Evolutionary conservation across 257 asterid species (phyloP), one percentile per base, ranked within the genome.

Genomic region (Penstemon barbatus): DNA sequence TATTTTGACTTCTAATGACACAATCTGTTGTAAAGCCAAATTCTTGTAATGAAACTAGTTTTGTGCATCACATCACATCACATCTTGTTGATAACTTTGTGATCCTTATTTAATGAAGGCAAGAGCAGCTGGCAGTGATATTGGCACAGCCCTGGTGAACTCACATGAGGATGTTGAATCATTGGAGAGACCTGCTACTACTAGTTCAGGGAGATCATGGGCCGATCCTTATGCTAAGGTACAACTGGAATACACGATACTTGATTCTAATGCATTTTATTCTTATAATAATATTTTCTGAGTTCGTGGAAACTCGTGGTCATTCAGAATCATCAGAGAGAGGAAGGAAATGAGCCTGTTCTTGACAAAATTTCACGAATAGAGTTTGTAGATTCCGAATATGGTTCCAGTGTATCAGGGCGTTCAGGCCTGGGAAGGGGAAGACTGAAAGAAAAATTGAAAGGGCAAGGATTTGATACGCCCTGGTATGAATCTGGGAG

Each of bases 181-280:
- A 75, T 71, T 74, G 41, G 92, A 84, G 76, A 87, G 88, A 73
- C 67, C 81, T 59, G 55, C 81, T 36, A 78, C 83, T 73, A 70
- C 74, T 77, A 73, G 78, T 70, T 84, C 90, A 8, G 96, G 89
- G 53, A 80, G 80, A 71, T 62, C 87, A 39, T 82, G 87, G 92
- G 70, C 73, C 57, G 87, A 84, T 80, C 73, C 87, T 66, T 74
- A 81, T 57, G 60, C 83, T 57, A 82, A 89, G 95, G 90, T 84
- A 69, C 63, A 46, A 25, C 33, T 18, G 6, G 13, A 44, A 57
- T 55, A 60, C 62, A 56, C 36, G 56, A 54, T 33, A 18, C 49
- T 46, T 33, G 68, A 58, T 44, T 61, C 46, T 63, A 48, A 63
- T 68, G 62, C 48, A 57, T 61, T 78, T 57, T 40, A 38, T 67